A percentile compares a stretch with the other conserved stretches of the same genome.
These are phyloP conservation scores for Pyrenophora graminea DNA, from an alignment of 2,329 filamentous ascomycete species.

Conservation along the genomic window DNA sequence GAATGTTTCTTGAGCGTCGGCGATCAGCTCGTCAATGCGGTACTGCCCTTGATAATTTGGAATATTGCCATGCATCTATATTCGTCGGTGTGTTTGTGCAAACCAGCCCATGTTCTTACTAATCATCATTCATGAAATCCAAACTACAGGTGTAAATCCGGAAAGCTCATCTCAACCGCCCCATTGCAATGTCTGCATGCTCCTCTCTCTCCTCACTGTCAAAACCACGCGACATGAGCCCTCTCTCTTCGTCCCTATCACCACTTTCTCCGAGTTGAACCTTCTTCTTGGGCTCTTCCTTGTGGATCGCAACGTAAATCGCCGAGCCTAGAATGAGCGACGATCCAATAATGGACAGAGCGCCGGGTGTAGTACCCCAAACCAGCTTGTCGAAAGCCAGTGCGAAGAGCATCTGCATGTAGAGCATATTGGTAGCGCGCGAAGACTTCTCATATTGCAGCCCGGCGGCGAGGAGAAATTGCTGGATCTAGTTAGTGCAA, in stretches of 20 bases:
- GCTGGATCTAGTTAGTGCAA: constrained; percentile 46
- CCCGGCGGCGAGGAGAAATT: constrained; percentile 81
- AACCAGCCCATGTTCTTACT: background rate
- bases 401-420: constrained; percentile 72
- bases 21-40: too few species aligned
- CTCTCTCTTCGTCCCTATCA: constrained; percentile 40
- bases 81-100: too few species aligned
- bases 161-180: constrained; percentile 16
- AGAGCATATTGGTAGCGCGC: constrained; percentile 68
- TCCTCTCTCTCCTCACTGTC: constrained; percentile 17
- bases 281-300: constrained; percentile 43
- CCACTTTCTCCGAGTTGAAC: constrained; percentile 16
- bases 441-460: constrained; percentile 70
- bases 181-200: constrained; percentile 23
- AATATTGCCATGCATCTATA: too few species aligned
- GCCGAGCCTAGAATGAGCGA: constrained; percentile 68
- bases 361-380: constrained; percentile 63
- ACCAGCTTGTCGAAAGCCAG: constrained; percentile 66
- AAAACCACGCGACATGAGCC: constrained; percentile 31
- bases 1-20: too few species aligned
- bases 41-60: too few species aligned
- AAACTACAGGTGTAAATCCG: background rate
- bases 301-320: constrained; percentile 65
- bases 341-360: constrained; percentile 64
- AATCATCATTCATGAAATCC: background rate